Evolutionary conservation across 1,139 yeast genomes (phyloP).

Genomic region (Candida tropicalis): DNA sequence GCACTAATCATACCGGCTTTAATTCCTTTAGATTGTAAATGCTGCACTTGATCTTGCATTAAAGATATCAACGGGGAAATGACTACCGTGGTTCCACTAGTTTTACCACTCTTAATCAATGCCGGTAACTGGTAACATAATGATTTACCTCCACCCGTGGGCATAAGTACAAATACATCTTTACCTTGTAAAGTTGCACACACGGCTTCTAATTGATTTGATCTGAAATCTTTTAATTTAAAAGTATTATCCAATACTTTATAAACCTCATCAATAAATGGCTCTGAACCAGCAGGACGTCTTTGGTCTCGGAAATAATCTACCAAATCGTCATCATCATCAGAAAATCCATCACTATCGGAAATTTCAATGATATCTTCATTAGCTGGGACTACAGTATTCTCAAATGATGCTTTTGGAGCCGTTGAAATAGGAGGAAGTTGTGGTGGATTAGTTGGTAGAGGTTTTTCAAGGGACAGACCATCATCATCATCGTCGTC

Average conservation of each 20-base stretch:
- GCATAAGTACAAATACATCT: slow-evolving; percentile 96
- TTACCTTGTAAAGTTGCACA: slow-evolving; percentile 77
- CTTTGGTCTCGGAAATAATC: slow-evolving; percentile 21
- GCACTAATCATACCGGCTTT: slow-evolving; percentile 91
- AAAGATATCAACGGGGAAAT: slow-evolving; percentile 92
- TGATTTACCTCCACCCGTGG: slow-evolving; percentile 99
- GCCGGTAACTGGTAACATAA: slow-evolving; percentile 97
- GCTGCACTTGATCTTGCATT: slow-evolving; percentile 97
- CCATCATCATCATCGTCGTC: slow-evolving; percentile 22
- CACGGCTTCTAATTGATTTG: slow-evolving; percentile 86
- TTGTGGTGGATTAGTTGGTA: slow-evolving; percentile 4
- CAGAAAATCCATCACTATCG: slow-evolving; percentile 38
- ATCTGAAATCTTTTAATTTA: slow-evolving; percentile 67
- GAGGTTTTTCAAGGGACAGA: not conserved
- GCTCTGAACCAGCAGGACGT: slow-evolving; percentile 36
- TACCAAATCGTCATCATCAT: slow-evolving; percentile 40
- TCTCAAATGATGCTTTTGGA: too few relatives aligned
- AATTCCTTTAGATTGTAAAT: slow-evolving; percentile 64
- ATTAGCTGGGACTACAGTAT: not conserved
- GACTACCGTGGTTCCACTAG: slow-evolving; percentile 86
- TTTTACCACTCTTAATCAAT: slow-evolving; percentile 68
- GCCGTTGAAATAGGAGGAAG: not conserved
- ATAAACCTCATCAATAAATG: slow-evolving; percentile 58
- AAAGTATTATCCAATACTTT: slow-evolving; percentile 60
- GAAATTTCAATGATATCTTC: slow-evolving; percentile 6